Evolutionary conservation across 2,329 filamentous ascomycete species (phyloP).

Genomic region (Chalara sp.): DNA sequence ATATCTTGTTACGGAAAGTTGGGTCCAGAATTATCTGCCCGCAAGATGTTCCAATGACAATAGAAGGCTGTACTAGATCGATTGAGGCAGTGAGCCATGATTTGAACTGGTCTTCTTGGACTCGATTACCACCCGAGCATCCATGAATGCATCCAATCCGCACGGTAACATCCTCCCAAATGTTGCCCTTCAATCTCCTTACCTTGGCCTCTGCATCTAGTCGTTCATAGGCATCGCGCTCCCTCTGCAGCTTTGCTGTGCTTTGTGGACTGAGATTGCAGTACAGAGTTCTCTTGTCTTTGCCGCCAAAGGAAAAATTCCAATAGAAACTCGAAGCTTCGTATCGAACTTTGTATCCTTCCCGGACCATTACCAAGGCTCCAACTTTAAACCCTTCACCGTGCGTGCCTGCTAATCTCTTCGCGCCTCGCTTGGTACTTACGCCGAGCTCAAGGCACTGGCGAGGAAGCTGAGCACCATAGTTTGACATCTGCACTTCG

Average conservation of each 20-base stretch:
- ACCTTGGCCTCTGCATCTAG: background rate
- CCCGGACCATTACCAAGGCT: conserved; percentile 20
- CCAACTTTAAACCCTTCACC: conserved; percentile 26
- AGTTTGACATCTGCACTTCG: background rate
- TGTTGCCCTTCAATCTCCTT: conserved; percentile 6
- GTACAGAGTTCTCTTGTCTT: conserved; percentile 6
- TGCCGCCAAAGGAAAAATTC: conserved; percentile 13
- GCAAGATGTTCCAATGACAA: conserved; percentile 2
- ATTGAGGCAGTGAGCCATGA: conserved; percentile 13
- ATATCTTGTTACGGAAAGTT: conserved; percentile 6
- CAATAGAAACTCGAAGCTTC: conserved; percentile 15
- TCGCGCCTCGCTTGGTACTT: background rate
- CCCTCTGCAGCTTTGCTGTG: background rate
- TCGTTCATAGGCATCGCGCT: background rate
- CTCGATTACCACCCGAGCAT: background rate
- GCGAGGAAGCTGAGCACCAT: background rate
- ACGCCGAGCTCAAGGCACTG: background rate
- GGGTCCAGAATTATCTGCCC: conserved; percentile 9
- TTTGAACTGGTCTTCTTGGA: background rate
- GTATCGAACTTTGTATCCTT: conserved; percentile 14
- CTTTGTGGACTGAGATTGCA: conserved; percentile 6
- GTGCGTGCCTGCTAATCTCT: conserved; percentile 17
- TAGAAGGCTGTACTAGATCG: conserved; percentile 6
- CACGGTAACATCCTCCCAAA: conserved; percentile 15
- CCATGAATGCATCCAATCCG: conserved; percentile 12